Base-by-base conservation (phyloP, 495 filamentous ascomycete species). In the Aspergillus nidulans region DNA sequence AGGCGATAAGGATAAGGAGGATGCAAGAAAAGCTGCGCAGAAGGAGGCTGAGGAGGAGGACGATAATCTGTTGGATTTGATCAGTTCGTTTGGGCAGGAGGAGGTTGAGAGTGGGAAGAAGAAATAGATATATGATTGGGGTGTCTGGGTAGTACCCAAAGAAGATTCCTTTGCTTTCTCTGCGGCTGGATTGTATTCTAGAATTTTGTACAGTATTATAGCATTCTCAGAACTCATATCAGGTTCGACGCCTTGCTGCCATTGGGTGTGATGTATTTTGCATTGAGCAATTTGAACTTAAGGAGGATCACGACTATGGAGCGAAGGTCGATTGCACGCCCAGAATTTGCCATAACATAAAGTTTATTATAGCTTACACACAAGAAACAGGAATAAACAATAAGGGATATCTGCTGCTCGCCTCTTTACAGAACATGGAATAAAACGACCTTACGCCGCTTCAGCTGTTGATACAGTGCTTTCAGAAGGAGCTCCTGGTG, bases 11-110 rank as follows among this genome's bases (percentile, higher is more conserved):
- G 56, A 52, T 2, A 36, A 49, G 49, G 65, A 57, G 53, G 45
- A 68, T 52, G 28, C 66, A 9, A 39, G n/a, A 32, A 62, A 66
- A 56, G 70, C 65, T 1, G 62, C 57, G 23, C 70, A 63, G 48
- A 19, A 18, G 32, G 32, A 25, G 32, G 68, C 62, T 52, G 61
- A 70, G 58, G 75, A 74, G 52, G 74, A 74, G 20, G 73, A 79
- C 45, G 84, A 87, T 68, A 82, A 80, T 55, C 57, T 90, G 62
- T 71, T 83, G 66, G 87, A 90, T 75, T 69, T 92, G 71, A 87
- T 92, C 59, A 82, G 81, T 63, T 77, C 77, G 19, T 90, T 82
- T 66, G 77, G 79, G 8, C 68, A 73, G 56, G 67, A 73, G 40
- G 63, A 71, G 48, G 55, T 60, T 34, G 53, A 61, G 32, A 52